phyloP scores from a whole-genome alignment of 2,329 filamentous ascomycete species.

The Cytospora leucostoma region DNA sequence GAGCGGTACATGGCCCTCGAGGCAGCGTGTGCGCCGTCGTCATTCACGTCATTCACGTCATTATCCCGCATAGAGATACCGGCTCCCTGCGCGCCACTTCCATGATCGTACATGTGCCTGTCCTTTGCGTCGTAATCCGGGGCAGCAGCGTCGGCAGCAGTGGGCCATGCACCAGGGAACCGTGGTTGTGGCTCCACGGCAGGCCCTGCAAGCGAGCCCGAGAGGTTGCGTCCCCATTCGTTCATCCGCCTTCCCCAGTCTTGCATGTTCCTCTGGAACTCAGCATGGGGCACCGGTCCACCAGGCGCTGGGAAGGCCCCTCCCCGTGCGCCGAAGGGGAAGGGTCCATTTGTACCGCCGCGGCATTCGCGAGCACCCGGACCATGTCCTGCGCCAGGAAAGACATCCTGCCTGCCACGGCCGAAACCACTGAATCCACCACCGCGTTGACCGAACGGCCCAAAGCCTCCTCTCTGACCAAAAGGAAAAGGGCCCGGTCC shows the following conservation, averaged over 20 bases:
- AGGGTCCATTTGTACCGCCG: constrained; percentile 5
- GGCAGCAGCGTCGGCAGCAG: background rate
- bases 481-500: constrained; percentile 5
- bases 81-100: constrained; percentile 20
- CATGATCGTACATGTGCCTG: constrained; percentile 1
- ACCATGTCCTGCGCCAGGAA: constrained; percentile 20
- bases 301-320: constrained; percentile 7
- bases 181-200: background rate
- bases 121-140: constrained; percentile 29
- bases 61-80: constrained; percentile 28
- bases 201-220: background rate
- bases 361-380: constrained; percentile 10
- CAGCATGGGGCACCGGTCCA: background rate
- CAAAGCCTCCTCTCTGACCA: constrained; percentile 6
- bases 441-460: background rate
- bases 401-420: background rate
- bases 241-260: constrained; percentile 18
- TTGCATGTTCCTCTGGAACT: constrained; percentile 16
- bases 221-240: constrained; percentile 10
- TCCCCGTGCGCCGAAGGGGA: constrained; percentile 11
- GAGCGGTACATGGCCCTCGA: constrained; percentile 42
- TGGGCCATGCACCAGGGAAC: constrained; percentile 40
- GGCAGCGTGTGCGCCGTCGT: constrained; percentile 29
- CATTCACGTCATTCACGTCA: too few species aligned
- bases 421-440: background rate